Base-by-base conservation (phyloP, 208 protist species). In the Leishmania gerbilli region DNA sequence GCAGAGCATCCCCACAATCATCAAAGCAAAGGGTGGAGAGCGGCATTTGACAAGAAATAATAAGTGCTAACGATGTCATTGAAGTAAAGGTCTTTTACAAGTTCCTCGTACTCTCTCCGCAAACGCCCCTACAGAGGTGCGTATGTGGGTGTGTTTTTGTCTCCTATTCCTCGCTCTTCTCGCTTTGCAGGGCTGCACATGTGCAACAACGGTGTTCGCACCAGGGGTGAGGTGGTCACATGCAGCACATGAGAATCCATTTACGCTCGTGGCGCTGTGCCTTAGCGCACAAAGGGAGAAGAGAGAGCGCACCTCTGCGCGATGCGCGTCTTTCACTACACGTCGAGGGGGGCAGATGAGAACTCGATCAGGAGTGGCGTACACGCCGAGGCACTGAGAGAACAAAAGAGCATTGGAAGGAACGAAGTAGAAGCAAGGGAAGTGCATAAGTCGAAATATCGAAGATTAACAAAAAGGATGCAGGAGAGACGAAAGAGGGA, bases 61-160 rank as follows among this genome's bases (percentile, higher is more conserved):
- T 75, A 75, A 75, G 71, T 56, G 45, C 71, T 75, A 56, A 56
- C 24, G 45, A 75, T 34, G 71, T 34, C 42, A 4, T 34, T 53
- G n/a, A 24, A 56, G 19, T 8, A 51, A 31, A 47, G 40, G 37
- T 8, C 15, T 3, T 24, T n/a, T 21, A 6, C 13, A 71, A 6
- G 65, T 71, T 21, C 21, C 65, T 34, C 65, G 37, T 45, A 71
- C 19, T 71, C 65, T 47, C 19, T 45, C 19, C 65, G 37, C 37
- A 47, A 13, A 71, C 3, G 19, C 11, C 8, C 40, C 0, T 71
- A 34, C 19, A 27, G 13, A 4, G 17, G 15, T 45, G 65, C 47
- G 15, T 7, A 21, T n/a, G 65, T 42, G 37, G 11, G 7, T 24
- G 65, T 71, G 37, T 2, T 8, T 42, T 40, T 45, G 65, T 45